These are phyloP conservation scores for Xylaria sp. DNA, from an alignment of 495 filamentous ascomycete species.

Conservation along the genomic window DNA sequence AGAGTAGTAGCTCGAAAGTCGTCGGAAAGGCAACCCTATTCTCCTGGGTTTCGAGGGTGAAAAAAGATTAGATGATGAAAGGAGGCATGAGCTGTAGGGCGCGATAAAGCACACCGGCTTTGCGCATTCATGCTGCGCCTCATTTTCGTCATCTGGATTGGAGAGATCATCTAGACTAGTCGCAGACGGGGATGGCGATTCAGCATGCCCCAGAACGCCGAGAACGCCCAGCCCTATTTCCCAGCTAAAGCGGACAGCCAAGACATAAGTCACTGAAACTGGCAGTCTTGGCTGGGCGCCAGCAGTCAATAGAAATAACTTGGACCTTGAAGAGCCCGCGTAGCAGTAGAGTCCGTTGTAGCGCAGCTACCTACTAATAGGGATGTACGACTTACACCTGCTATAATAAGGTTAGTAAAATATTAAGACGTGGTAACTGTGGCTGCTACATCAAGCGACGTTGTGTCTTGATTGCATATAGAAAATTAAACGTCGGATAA, in stretches of 20 bases:
- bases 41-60: not conserved
- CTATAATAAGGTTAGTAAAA: slow-evolving; percentile 7
- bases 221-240: slow-evolving; percentile 11
- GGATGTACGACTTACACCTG: not conserved
- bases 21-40: not conserved
- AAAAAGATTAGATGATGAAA: not conserved
- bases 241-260: not conserved
- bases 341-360: not conserved
- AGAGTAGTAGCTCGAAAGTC: not conserved
- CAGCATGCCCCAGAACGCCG: slow-evolving; percentile 2
- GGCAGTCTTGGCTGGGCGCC: slow-evolving; percentile 14
- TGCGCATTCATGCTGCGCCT: slow-evolving; percentile 5
- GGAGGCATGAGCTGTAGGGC: not conserved
- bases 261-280: not conserved
- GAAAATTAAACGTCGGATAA: not conserved
- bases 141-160: not conserved
- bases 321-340: too few species aligned
- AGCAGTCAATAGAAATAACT: not conserved
- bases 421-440: not conserved
- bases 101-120: not conserved
- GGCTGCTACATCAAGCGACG: not conserved
- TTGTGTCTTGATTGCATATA: not conserved
- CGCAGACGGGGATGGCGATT: slow-evolving; percentile 6
- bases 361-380: not conserved
- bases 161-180: not conserved